Evolutionary conservation across 1,139 yeast genomes (phyloP).

Genomic region (Kodamaea plutei): DNA sequence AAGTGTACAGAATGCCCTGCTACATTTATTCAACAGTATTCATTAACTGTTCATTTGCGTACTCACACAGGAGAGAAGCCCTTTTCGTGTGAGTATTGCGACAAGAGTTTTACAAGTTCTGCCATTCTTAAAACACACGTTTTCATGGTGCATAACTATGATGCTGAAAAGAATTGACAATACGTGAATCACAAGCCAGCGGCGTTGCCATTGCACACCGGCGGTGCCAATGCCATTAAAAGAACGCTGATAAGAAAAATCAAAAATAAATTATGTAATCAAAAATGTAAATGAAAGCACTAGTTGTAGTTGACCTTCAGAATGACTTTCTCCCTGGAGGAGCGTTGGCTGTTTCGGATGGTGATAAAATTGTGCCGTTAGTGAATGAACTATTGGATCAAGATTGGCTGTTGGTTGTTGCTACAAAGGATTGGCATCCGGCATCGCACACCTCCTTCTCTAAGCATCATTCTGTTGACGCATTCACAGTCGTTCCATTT

Average conservation of each 20-base stretch:
- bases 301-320: constrained; percentile 76
- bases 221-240: too few relatives aligned
- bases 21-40: constrained; percentile 61
- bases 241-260: too few relatives aligned
- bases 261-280: too few relatives aligned
- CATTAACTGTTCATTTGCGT: constrained; percentile 70
- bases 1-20: constrained; percentile 65
- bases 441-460: constrained; percentile 77
- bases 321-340: constrained; percentile 82
- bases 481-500: constrained; percentile 51
- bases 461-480: constrained; percentile 51
- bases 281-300: constrained; percentile 49
- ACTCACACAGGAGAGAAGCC: constrained; percentile 85
- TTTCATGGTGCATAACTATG: constrained; percentile 7
- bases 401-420: constrained; percentile 61
- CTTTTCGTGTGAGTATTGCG: constrained; percentile 44
- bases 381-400: constrained; percentile 42
- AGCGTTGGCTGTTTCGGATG: constrained; percentile 65
- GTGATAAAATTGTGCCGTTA: constrained; percentile 53
- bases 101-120: constrained; percentile 57
- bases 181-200: too few relatives aligned
- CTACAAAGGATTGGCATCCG: constrained; percentile 93
- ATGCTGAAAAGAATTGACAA: too few relatives aligned
- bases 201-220: too few relatives aligned
- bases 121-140: constrained; percentile 24